A percentile compares a stretch with the other conserved stretches of the same genome.
Evolutionary conservation across 768 basidiomycete species (phyloP).

Genomic region (Boletellus sp.): DNA sequence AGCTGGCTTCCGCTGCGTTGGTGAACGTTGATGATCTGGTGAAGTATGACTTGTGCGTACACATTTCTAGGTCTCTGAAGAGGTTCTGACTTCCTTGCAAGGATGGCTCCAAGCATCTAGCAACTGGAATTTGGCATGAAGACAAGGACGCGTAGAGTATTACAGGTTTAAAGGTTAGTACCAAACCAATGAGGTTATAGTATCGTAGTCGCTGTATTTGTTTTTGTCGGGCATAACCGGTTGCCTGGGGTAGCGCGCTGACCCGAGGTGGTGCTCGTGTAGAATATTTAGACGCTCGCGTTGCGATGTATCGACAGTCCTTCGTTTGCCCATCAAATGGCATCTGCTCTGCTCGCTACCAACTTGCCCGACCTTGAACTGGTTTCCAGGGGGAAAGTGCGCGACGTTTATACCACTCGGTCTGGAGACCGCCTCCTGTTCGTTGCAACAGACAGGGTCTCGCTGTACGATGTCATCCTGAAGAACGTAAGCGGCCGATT

Average conservation of each 20-base stretch:
- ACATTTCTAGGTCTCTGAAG: background rate
- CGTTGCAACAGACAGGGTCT: conserved; percentile 93
- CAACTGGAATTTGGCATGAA: conserved; percentile 1
- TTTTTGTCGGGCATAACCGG: conserved; percentile 9
- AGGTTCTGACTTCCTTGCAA: conserved; percentile 24
- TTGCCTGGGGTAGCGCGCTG: conserved; percentile 6
- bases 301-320: background rate
- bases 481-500: conserved; percentile 65
- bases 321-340: conserved; percentile 14
- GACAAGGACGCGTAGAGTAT: conserved; percentile 13
- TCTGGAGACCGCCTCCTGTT: conserved; percentile 77
- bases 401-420: conserved; percentile 85
- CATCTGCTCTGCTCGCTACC: conserved; percentile 47
- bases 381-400: conserved; percentile 89
- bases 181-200: conserved; percentile 17
- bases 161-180: background rate
- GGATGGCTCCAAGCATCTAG: conserved; percentile 51
- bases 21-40: conserved; percentile 82
- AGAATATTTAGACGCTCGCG: conserved; percentile 2
- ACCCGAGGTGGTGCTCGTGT: conserved; percentile 12
- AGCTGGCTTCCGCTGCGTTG: conserved; percentile 75
- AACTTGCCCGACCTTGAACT: conserved; percentile 61
- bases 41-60: conserved; percentile 78
- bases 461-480: conserved; percentile 94
- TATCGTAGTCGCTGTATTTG: conserved; percentile 5